Base-by-base conservation (phyloP, 441 rosid genomes). In the Populus hybrid region DNA sequence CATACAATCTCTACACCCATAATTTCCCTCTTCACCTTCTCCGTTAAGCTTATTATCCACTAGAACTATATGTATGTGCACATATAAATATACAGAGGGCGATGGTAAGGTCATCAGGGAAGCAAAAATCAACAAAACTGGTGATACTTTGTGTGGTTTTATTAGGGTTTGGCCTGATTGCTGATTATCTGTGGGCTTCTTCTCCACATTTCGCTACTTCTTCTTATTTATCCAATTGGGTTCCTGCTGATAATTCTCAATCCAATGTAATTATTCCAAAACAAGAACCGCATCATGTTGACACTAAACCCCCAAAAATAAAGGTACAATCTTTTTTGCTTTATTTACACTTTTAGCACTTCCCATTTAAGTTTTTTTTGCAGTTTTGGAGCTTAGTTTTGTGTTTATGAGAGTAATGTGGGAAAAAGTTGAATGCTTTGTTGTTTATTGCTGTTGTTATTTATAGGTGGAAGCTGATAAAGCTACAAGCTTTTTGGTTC, bases 161-260 rank as follows among this genome's bases (percentile, higher is more conserved):
- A 67, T 32, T 95, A 69, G 92, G 91, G 12, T 72, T 84, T 34
- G 95, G 92, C 34, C 86, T 94, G 28, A 32, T 94, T 59, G 90
- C 91, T 6, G 90, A 91, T 84, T 90, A 88, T 72, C 78, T 91
- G 11, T 92, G 98, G 98, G 98, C 95, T 74, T 89, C 95, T 75
- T 89, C 94, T 82, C 88, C 91, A 4, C 87, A 79, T 24, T 87
- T 90, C 83, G 67, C 24, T 70, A 72, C 88, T 65, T 77, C 63
- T 19, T 57, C 66, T 63, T 63, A 63, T 74, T 46, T 82, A n/a
- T 81, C 82, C 36, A 67, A 67, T 34, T 85, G 76, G 85, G 80
- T 82, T 57, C 71, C 79, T 77, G 40, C 38, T 46, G 76, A 78
- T 46, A 5, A 73, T 11, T 46, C 76, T 23, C 38, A 79, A 53